Percentiles rank a stretch among this genome's conserved stretches.
phyloP scores from a whole-genome alignment of 177 flowering plant genomes.

The Vitis hybrid region DNA sequence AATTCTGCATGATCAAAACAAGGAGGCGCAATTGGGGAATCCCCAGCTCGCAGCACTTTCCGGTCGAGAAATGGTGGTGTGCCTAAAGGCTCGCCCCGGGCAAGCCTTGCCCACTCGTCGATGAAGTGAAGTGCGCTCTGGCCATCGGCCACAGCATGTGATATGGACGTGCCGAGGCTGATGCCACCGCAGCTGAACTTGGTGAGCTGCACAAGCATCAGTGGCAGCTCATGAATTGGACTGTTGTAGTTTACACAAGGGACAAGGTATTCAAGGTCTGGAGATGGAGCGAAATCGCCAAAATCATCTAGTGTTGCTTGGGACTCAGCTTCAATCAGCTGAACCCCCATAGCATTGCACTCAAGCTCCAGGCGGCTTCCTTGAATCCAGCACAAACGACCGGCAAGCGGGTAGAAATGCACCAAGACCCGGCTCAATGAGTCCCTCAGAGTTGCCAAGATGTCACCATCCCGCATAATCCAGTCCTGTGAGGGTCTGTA shows the following conservation, averaged over 20 bases:
- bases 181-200: conserved; percentile 44
- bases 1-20: conserved; percentile 16
- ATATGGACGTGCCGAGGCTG: conserved; percentile 22
- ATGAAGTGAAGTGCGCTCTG: conserved; percentile 38
- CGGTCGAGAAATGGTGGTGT: conserved; percentile 32
- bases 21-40: conserved; percentile 3
- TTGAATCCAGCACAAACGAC: conserved; percentile 32
- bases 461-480: background rate
- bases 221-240: conserved; percentile 34
- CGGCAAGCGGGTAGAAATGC: conserved; percentile 46
- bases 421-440: conserved; percentile 36
- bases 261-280: conserved; percentile 20
- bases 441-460: conserved; percentile 19
- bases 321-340: conserved; percentile 37
- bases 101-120: conserved; percentile 39
- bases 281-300: conserved; percentile 27
- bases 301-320: conserved; percentile 24
- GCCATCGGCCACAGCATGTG: conserved; percentile 47
- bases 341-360: conserved; percentile 40
- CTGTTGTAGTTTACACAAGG: conserved; percentile 29
- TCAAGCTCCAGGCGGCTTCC: conserved; percentile 40
- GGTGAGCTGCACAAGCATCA: conserved; percentile 36
- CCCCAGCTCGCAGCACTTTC: conserved; percentile 18
- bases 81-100: conserved; percentile 35
- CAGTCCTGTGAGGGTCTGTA: conserved; percentile 14